Conservation (phyloP, 1,284 basidiomycete species). For the Anthracocystis walkeri region DNA sequence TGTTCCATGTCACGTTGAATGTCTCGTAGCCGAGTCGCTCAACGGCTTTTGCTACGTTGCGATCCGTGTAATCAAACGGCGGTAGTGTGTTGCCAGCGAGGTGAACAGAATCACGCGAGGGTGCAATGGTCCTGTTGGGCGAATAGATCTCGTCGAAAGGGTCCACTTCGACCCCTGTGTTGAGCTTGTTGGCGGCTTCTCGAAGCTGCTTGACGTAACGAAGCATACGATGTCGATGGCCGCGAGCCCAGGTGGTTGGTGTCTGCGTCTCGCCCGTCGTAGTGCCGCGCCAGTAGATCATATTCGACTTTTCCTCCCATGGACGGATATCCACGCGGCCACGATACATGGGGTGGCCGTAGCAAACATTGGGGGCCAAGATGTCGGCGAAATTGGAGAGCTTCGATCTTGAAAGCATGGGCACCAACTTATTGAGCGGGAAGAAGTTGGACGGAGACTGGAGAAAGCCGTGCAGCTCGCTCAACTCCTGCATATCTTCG, state of each 20-base stretch:
- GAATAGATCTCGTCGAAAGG: slow-evolving; percentile 21
- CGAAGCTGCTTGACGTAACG: slow-evolving; percentile 44
- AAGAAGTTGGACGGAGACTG: slow-evolving; percentile 24
- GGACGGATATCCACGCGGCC: slow-evolving; percentile 18
- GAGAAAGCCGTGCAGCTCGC: slow-evolving; percentile 31
- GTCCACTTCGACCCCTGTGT: slow-evolving; percentile 21
- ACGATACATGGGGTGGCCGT: slow-evolving; percentile 15
- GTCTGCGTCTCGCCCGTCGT: slow-evolving; percentile 27
- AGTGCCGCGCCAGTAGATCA: slow-evolving; percentile 36
- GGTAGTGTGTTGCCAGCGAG: slow-evolving; percentile 39
- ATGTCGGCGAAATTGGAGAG: slow-evolving; percentile 44
- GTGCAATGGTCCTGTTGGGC: slow-evolving; percentile 4
- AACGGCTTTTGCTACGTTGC: slow-evolving; percentile 1
- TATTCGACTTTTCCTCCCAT: slow-evolving; percentile 28
- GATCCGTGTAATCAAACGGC: slow-evolving; percentile 32
- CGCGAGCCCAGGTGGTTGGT: slow-evolving; percentile 22
- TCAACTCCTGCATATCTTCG: slow-evolving; percentile 16
- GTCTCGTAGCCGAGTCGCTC: slow-evolving; percentile 26
- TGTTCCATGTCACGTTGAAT: slow-evolving; percentile 25
- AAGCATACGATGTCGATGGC: slow-evolving; percentile 40
- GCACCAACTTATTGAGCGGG: slow-evolving; percentile 32
- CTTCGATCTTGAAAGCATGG: slow-evolving; percentile 37
- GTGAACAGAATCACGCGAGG: slow-evolving; percentile 32
- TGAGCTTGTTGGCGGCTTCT: slow-evolving; percentile 36
- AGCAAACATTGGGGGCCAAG: slow-evolving; percentile 40